Conservation (phyloP, 140 eudicot genomes). For the Stevia rebaudiana region DNA sequence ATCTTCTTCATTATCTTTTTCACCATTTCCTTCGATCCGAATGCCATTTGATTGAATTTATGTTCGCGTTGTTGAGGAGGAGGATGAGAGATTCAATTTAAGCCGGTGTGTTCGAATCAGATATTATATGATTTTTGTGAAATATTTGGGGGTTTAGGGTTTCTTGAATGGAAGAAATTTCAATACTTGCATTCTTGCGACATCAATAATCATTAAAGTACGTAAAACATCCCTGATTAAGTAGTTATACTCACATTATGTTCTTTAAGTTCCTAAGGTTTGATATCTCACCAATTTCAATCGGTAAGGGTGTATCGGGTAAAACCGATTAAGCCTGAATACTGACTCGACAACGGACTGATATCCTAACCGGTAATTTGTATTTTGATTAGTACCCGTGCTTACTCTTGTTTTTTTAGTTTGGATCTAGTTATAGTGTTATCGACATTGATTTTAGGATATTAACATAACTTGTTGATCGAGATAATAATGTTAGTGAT, state of each 20-base stretch:
- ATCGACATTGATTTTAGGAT: too few species aligned
- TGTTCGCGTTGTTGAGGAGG: background rate
- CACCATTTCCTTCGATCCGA: slow-evolving; percentile 79
- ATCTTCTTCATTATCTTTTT: slow-evolving; percentile 70
- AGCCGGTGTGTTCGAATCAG: background rate
- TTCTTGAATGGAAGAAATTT: background rate
- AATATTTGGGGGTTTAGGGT: slow-evolving; percentile 18
- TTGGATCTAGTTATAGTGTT: too few species aligned
- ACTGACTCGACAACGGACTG: too few species aligned
- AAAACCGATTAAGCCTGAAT: too few species aligned
- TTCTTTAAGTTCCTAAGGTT: background rate
- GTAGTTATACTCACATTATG: background rate
- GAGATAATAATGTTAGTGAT: too few species aligned
- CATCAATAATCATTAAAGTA: background rate
- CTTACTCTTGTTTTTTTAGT: too few species aligned
- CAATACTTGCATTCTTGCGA: background rate
- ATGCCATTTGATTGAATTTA: slow-evolving; percentile 43
- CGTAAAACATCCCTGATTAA: background rate
- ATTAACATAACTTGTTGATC: too few species aligned
- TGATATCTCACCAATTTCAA: background rate
- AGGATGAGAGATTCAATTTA: background rate
- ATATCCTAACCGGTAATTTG: too few species aligned
- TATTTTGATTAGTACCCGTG: too few species aligned
- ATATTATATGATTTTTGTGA: background rate
- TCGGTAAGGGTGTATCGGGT: too few species aligned